Base-by-base conservation (phyloP, 106 monocot species). In the Dioscorea zingiberensis region DNA sequence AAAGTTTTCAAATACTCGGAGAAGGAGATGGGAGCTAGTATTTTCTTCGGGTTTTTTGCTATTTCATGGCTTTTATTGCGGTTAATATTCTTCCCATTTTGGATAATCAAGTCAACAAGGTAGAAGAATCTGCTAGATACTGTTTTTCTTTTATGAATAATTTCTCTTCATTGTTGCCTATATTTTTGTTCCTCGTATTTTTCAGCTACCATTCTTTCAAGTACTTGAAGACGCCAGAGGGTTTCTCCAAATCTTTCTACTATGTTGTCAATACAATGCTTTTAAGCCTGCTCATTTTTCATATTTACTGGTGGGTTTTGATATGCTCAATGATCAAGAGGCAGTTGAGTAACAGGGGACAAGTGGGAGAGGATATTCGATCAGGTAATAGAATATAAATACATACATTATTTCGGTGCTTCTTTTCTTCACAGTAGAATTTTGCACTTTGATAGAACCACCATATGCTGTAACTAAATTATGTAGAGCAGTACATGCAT, bases 1-100 rank as follows among this genome's bases (percentile, higher is more conserved):
- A 95, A 95, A 81, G 32, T 95, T 12, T 95, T 80, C 78, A 95
- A 95, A 67, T 95, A 95, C 63, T 83, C 90, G 3, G 94, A 87
- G 66, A 78, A 81, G 60, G 94, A 95, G 69, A 69, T 81, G 7
- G 82, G 59, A 32, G 94, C 94, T 65, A 95, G 94, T 71, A 26
- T 88, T 4, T 78, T 64, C 64, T 95, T 95, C 72, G 94, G 83
- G 22, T 66, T 85, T 60, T 95, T 95, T 74, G 94, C 94, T 17
- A 10, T 83, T 32, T 76, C 94, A 23, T 95, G 94, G 94, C 66
- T 95, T 21, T 60, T 88, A 13, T 64, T 87, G 69, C 79, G 94
- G 13, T 76, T 95, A 21, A 62, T 88, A 53, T 81, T 85, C 68
- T 97, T 97, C 56, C 95, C 95, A 13, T 91, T 97, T 48, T 91